Evolutionary conservation across 2,329 filamentous ascomycete species (phyloP), one percentile per base, ranked within the genome.

Genomic region (Penicillium sp.): DNA sequence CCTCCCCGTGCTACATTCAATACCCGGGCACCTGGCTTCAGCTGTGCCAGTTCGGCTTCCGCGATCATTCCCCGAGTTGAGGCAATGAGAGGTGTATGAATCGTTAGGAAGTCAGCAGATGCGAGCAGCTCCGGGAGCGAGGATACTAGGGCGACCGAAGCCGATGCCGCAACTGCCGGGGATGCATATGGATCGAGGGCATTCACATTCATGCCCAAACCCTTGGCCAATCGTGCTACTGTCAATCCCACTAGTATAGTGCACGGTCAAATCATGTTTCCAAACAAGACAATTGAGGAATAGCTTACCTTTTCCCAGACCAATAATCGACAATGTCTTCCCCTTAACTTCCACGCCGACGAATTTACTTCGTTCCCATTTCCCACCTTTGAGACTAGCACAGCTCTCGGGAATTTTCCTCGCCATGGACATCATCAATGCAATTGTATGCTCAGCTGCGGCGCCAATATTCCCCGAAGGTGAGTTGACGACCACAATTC

Each of bases 1-100:
- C 90, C 90, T 2, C 90, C 90, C 33, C 90, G 80, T 1, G 90
- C 90, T 0, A 93, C 89, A 61, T 94, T 94, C 53, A 94, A 79
- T 7, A 93, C 86, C 4, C 89, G 82, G 0, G 89, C 87, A 9
- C 88, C 88, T 19, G 79, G 80, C 70, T 90, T 92, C 89, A 94
- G 93, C 9, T 79, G 80, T 23, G 78, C 78, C 9, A 93, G 75
- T 72, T 93, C 89, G 0, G 79, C 73, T 44, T 84, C 83, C 1
- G 86, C 84, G 23, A 94, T 84, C 74, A 94, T 83, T 55, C 90
- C 89, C 57, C 88, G 81, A 0, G 90, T 94, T 6, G 87, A 89
- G 6, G 89, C 89, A 58, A 93, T 83, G 55, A 94, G 79, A 0
- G 91, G 91, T 0, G 89, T 93, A 69, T 94, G 90, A 10, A 93